These are phyloP conservation scores for Pugionium dolabratum DNA, from an alignment of 345 rosid species.

Conservation along the genomic window DNA sequence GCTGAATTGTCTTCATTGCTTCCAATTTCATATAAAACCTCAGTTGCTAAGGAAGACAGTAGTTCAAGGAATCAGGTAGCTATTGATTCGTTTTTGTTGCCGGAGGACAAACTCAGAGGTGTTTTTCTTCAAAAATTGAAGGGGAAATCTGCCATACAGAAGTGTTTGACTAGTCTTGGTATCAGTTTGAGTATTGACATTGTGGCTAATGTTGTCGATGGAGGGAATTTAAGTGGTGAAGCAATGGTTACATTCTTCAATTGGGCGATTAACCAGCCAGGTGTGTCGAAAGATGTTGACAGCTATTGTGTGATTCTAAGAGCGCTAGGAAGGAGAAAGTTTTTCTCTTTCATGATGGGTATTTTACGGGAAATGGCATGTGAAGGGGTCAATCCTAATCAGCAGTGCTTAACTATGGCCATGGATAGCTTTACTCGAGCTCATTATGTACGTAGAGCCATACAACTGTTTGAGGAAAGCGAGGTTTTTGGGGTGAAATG, in stretches of 20 bases:
- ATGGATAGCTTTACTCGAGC: constrained; percentile 63
- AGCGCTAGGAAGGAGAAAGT: constrained; percentile 80
- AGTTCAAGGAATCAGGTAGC: constrained; percentile 26
- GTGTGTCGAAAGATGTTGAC: constrained; percentile 46
- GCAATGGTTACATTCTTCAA: constrained; percentile 65
- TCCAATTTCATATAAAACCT: constrained; percentile 39
- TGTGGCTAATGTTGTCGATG: constrained; percentile 64
- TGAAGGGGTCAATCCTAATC: constrained; percentile 41
- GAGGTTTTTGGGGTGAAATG: constrained; percentile 56
- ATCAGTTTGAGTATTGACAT: constrained; percentile 55
- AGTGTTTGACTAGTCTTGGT: constrained; percentile 50
- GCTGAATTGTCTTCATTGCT: constrained; percentile 63
- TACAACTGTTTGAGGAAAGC: constrained; percentile 51
- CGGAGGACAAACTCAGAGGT: constrained; percentile 82
- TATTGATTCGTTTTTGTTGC: constrained; percentile 53
- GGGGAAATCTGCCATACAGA: constrained; percentile 54
- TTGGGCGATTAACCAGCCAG: constrained; percentile 72
- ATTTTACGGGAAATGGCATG: constrained; percentile 48
- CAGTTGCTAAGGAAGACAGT: constrained; percentile 22
- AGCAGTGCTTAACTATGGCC: constrained; percentile 56
- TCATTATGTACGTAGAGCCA: constrained; percentile 54
- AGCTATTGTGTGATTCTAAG: constrained; percentile 56
- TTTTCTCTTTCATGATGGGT: constrained; percentile 51
- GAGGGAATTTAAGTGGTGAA: constrained; percentile 71
- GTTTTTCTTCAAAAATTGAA: constrained; percentile 74